phyloP scores from a whole-genome alignment of 805 yeast species.

The Clavispora santaluciae region DNA sequence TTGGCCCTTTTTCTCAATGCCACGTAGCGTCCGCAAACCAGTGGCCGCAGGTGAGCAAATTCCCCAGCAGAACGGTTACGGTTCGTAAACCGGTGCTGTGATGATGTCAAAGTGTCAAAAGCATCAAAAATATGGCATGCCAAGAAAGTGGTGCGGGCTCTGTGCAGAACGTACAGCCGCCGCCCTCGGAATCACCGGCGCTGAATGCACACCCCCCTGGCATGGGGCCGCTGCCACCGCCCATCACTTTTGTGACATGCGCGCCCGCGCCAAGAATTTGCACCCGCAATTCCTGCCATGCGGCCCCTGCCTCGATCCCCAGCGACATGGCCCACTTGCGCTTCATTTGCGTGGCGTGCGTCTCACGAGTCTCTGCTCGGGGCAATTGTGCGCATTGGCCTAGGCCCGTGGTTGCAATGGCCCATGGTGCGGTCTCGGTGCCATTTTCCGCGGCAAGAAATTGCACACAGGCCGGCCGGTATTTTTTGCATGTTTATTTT shows the following conservation, averaged over 20 bases:
- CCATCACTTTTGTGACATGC: background rate
- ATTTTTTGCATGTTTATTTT: background rate
- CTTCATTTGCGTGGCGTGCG: too few relatives aligned
- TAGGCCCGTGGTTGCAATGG: too few relatives aligned
- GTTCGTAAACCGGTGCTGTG: slow-evolving; percentile 3
- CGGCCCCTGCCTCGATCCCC: too few relatives aligned
- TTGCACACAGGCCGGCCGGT: too few relatives aligned
- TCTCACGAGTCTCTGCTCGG: too few relatives aligned
- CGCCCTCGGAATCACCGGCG: background rate
- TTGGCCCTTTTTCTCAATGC: too few relatives aligned
- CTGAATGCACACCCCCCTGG: background rate
- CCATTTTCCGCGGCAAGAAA: too few relatives aligned
- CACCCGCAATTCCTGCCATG: background rate
- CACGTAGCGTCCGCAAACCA: too few relatives aligned
- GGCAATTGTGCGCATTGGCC: too few relatives aligned
- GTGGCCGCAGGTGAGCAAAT: background rate
- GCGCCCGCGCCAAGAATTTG: background rate
- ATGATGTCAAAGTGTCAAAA: slow-evolving; percentile 5
- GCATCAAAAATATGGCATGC: slow-evolving; percentile 3
- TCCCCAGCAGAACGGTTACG: background rate
- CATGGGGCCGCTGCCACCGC: background rate
- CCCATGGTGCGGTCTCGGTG: too few relatives aligned
- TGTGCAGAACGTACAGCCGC: background rate
- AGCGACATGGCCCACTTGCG: too few relatives aligned
- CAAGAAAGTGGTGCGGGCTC: background rate